Percentiles rank a stretch among this genome's conserved stretches.
Evolutionary conservation across 768 basidiomycete genomes (phyloP).

Genomic region (Phylloporus sp.): DNA sequence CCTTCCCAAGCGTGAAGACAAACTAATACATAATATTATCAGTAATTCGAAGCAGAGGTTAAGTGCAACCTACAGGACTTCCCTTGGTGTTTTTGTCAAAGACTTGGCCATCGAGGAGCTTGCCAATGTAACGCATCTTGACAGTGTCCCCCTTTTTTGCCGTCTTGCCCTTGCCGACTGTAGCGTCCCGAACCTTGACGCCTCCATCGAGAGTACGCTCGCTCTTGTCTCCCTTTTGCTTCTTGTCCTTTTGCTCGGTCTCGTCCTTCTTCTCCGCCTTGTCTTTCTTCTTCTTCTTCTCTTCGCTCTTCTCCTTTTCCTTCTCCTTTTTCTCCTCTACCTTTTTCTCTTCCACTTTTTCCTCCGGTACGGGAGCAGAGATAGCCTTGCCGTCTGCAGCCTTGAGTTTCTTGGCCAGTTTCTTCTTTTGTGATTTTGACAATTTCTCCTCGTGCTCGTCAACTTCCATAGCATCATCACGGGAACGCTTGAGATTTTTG

Average conservation of each 20-base stretch:
- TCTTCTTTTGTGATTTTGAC: slow-evolving; percentile 56
- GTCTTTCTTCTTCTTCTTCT: slow-evolving; percentile 30
- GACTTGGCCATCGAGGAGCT: slow-evolving; percentile 66
- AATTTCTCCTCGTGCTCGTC: slow-evolving; percentile 35
- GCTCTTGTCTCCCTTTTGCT: slow-evolving; percentile 23
- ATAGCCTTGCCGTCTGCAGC: slow-evolving; percentile 46
- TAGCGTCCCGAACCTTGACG: slow-evolving; percentile 70
- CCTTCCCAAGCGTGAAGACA: slow-evolving; percentile 72
- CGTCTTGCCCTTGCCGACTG: slow-evolving; percentile 74
- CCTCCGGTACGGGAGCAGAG: slow-evolving; percentile 22
- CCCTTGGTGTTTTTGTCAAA: slow-evolving; percentile 84
- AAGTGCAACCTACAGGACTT: slow-evolving; percentile 59
- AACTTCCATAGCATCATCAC: slow-evolving; percentile 52
- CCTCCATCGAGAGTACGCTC: slow-evolving; percentile 55
- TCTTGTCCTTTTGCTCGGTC: too few relatives aligned
- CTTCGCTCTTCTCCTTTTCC: slow-evolving; percentile 33
- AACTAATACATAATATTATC: slow-evolving; percentile 41
- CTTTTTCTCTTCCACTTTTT: slow-evolving; percentile 33
- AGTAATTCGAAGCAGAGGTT: slow-evolving; percentile 7
- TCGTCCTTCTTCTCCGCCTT: slow-evolving; percentile 30
- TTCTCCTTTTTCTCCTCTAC: slow-evolving; percentile 62
- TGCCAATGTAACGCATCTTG: slow-evolving; percentile 90
- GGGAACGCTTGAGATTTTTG: slow-evolving; percentile 64
- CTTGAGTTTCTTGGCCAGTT: slow-evolving; percentile 69
- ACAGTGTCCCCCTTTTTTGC: slow-evolving; percentile 85